Evolutionary conservation across 305 asterid genomes (phyloP).

Genomic region (Fraxinus baroniana): DNA sequence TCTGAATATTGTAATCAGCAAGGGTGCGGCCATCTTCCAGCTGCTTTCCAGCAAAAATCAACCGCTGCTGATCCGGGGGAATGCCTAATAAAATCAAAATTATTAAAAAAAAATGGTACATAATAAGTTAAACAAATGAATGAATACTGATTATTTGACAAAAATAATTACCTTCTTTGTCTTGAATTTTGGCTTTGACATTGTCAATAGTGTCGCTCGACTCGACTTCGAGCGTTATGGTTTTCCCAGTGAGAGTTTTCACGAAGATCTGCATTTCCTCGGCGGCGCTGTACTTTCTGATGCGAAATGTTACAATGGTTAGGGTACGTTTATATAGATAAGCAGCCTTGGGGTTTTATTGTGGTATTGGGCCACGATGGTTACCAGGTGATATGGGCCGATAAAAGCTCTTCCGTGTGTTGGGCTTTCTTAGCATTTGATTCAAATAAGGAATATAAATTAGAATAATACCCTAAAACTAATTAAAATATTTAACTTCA

Average conservation of each 20-base stretch:
- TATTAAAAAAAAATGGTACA: neutral
- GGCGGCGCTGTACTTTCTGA: neutral
- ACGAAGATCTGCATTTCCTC: constrained; percentile 59
- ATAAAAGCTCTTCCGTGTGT: neutral
- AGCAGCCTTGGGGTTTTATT: neutral
- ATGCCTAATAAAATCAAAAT: constrained; percentile 33
- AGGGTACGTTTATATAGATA: neutral
- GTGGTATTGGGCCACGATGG: neutral
- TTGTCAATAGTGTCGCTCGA: constrained; percentile 60
- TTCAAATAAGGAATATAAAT: neutral
- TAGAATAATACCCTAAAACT: no score
- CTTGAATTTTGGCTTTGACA: constrained; percentile 60
- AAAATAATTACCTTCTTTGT: constrained; percentile 42
- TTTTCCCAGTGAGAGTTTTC: constrained; percentile 63
- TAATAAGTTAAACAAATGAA: neutral
- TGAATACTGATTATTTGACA: neutral
- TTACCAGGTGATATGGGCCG: neutral
- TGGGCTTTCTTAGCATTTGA: neutral
- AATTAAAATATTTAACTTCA: no score
- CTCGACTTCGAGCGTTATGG: constrained; percentile 63
- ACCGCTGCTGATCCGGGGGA: constrained; percentile 70
- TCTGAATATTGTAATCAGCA: constrained; percentile 68
- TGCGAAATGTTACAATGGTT: neutral
- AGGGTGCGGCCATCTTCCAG: constrained; percentile 68
- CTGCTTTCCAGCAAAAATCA: constrained; percentile 68